Conservation (phyloP, 768 basidiomycete species). For the Goffeauzyma gilvescens region DNA sequence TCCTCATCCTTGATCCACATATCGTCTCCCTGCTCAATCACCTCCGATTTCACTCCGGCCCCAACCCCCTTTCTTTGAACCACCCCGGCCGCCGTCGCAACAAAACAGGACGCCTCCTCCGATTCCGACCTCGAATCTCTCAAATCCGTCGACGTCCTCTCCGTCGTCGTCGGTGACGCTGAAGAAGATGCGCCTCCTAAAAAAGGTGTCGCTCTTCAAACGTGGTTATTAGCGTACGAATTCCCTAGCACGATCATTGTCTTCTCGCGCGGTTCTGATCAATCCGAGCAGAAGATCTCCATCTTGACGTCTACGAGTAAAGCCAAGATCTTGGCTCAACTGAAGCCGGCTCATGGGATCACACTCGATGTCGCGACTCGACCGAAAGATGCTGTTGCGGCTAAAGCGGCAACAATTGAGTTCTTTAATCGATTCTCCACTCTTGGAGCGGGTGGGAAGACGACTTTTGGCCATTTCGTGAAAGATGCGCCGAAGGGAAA, state of each 20-base stretch:
- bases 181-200: slow-evolving; percentile 74
- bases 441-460: too few species aligned
- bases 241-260: slow-evolving; percentile 85
- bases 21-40: too few species aligned
- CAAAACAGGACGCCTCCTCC: slow-evolving; percentile 8
- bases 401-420: too few species aligned
- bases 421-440: too few species aligned
- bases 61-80: too few species aligned
- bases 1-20: too few species aligned
- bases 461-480: slow-evolving; percentile 43
- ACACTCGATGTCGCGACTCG: slow-evolving; percentile 63
- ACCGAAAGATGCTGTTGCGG: slow-evolving; percentile 46
- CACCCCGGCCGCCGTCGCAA: too few species aligned
- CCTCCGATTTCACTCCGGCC: too few species aligned
- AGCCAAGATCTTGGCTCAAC: slow-evolving; percentile 75
- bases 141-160: slow-evolving; percentile 23
- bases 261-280: slow-evolving; percentile 39
- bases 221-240: slow-evolving; percentile 92
- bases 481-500: slow-evolving; percentile 80
- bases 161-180: slow-evolving; percentile 33
- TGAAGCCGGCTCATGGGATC: slow-evolving; percentile 40
- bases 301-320: slow-evolving; percentile 55
- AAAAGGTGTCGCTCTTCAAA: slow-evolving; percentile 58
- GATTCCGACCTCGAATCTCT: slow-evolving; percentile 21
- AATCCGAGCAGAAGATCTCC: slow-evolving; percentile 43